These are phyloP conservation scores for Chytriomyces hyalinus DNA, from an alignment of 192 early-diverging fungal genomes.

Conservation along the genomic window DNA sequence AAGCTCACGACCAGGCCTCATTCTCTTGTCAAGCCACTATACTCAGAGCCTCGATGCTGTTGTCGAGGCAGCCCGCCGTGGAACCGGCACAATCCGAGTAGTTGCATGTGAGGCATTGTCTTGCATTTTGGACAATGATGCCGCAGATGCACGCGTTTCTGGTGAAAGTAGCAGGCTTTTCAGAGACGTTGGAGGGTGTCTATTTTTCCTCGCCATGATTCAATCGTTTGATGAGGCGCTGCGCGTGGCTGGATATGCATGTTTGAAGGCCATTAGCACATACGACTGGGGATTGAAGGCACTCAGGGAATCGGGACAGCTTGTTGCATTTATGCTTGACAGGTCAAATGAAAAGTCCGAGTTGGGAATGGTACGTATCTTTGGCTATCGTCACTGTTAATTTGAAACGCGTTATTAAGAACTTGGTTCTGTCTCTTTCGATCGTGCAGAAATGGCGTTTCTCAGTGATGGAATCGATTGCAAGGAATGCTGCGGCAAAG, in stretches of 20 bases:
- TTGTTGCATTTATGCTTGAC: conserved; percentile 17
- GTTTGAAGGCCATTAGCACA: conserved; percentile 9
- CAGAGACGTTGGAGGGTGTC: not conserved
- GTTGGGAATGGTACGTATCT: conserved; percentile 2
- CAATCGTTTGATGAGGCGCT: conserved; percentile 21
- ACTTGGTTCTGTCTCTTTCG: not conserved
- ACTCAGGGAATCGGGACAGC: conserved; percentile 9
- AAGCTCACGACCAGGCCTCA: not conserved
- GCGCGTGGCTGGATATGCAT: conserved; percentile 24
- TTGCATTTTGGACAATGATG: conserved; percentile 7
- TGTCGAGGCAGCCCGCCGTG: not conserved
- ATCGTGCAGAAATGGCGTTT: conserved; percentile 17
- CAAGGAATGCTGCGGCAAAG: not conserved
- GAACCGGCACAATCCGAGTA: not conserved
- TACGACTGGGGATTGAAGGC: conserved; percentile 22
- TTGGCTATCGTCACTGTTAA: not conserved
- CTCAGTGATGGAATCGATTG: conserved; percentile 12
- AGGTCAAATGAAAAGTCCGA: conserved; percentile 3
- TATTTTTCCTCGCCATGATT: conserved; percentile 1
- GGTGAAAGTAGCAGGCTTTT: not conserved
- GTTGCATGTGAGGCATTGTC: conserved; percentile 3
- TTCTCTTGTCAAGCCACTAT: not conserved
- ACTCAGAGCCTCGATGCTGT: not conserved
- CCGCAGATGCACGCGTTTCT: not conserved
- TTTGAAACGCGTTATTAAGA: too few relatives aligned